Conservation (phyloP, 139 green algal genomes). For the Tetradesmus lagerheimii region DNA sequence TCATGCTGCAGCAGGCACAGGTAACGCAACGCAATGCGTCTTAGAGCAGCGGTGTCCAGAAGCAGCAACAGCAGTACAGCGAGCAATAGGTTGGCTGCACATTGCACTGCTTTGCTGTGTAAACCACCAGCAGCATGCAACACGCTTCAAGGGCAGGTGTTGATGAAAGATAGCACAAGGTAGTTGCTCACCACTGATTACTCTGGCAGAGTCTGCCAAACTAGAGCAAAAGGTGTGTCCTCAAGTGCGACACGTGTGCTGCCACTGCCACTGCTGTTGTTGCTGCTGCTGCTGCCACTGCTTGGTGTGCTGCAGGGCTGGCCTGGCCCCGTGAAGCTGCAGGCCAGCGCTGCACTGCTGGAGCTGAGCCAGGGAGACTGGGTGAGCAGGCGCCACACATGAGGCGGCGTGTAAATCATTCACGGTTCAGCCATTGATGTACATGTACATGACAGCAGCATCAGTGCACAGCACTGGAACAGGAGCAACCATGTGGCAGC, state of each 20-base stretch:
- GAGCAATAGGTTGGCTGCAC: background rate
- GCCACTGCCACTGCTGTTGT: background rate
- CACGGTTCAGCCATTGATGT: too few relatives aligned
- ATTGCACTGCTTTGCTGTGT: background rate
- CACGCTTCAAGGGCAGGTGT: background rate
- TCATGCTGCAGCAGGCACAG: conserved; percentile 40
- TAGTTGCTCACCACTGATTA: too few relatives aligned
- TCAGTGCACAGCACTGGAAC: too few relatives aligned
- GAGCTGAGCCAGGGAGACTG: conserved; percentile 49
- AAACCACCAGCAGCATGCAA: background rate
- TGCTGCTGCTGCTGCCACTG: background rate
- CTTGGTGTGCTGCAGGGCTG: background rate
- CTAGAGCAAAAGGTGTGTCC: too few relatives aligned
- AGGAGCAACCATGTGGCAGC: too few relatives aligned
- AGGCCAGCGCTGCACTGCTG: conserved; percentile 35
- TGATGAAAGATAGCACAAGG: too few relatives aligned
- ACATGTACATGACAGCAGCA: background rate
- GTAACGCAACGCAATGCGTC: background rate
- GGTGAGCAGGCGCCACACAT: background rate
- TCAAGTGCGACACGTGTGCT: background rate
- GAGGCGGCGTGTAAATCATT: background rate
- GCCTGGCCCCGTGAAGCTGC: background rate
- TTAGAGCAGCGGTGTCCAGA: too few relatives aligned
- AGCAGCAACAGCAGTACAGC: background rate
- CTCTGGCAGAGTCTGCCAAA: too few relatives aligned